phyloP scores from a whole-genome alignment of 345 rosid genomes.

The Syzygium aqueum region DNA sequence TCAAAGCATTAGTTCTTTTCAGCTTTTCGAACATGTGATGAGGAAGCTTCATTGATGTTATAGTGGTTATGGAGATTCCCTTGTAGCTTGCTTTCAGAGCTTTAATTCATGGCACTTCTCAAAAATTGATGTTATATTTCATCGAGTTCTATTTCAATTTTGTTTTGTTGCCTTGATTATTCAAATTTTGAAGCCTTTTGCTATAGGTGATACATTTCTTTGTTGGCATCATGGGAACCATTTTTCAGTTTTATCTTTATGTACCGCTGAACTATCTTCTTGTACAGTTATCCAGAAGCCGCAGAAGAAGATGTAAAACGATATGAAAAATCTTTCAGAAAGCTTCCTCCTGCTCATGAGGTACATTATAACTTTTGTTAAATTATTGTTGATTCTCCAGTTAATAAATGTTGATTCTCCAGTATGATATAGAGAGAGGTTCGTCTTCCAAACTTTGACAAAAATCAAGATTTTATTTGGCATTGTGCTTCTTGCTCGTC shows the following conservation, averaged over 20 bases:
- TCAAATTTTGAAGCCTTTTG: not conserved
- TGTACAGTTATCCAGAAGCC: conserved; percentile 74
- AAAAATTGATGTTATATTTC: not conserved
- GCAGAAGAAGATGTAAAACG: conserved; percentile 75
- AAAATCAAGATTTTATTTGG: not conserved
- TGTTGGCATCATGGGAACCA: not conserved
- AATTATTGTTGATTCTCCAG: not conserved
- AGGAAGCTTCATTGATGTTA: not conserved
- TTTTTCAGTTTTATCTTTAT: not conserved
- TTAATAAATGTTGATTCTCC: not conserved
- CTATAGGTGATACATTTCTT: not conserved
- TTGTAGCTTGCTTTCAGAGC: not conserved
- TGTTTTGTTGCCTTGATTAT: not conserved
- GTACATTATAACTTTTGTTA: conserved; percentile 14
- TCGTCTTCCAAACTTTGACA: not conserved
- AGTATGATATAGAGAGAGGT: not conserved
- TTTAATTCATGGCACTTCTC: not conserved
- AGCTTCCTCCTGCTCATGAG: conserved; percentile 75
- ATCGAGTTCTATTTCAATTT: not conserved
- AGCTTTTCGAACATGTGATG: not conserved
- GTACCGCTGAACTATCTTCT: not conserved
- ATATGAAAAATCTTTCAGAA: conserved; percentile 71
- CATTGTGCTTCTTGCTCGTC: not conserved
- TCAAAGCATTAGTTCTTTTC: not conserved
- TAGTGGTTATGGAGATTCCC: not conserved